Base-by-base conservation (phyloP, 805 yeast species). In the Yarrowia sp. region DNA sequence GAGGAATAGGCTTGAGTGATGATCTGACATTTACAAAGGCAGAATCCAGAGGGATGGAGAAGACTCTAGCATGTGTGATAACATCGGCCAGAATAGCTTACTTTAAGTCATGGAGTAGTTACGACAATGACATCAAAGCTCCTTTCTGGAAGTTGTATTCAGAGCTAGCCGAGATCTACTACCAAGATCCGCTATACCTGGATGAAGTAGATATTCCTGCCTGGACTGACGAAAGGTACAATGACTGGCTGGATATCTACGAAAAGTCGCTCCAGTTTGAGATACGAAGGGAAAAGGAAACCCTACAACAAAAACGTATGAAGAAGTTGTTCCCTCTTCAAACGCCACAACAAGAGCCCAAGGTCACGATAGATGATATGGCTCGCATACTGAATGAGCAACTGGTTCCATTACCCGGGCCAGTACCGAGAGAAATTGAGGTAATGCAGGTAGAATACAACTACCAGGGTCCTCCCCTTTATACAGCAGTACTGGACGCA, bases 131-230 rank as follows among this genome's bases (percentile, higher is more conserved):
- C 2, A 20, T 30, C 13, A 33, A 15, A 12, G 33, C 64, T 2
- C 50, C 64, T 13, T 58, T 13, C 39, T 58, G 64, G 64, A n/a
- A n/a, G 15, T 33, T 58, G n/a, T 58, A 40, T 40, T 24, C 30
- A 5, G 64, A 58, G 12, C 14, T 58, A 5, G 15, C 36, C 1
- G 50, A 58, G 13, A 30, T 30, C 12, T 42, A 10, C 40, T 43
- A 30, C 15, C 24, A 58, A 13, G 56, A 50, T 8, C 40, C 20
- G 3, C 14, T 9, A 2, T 7, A 9, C 17, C 33, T 33, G 15
- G 39, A 30, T 8, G 38, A n/a, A 6, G 9, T 8, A 1, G 20
- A 56, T 13, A 13, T 43, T 2, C 64, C 64, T 1, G 38, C 19
- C 1, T 58, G 64, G 64, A 43, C 24, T 9, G 64, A 58, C 17